These are phyloP conservation scores for Leccinum colubrinum DNA, from an alignment of 1,284 basidiomycete species.

Conservation along the genomic window DNA sequence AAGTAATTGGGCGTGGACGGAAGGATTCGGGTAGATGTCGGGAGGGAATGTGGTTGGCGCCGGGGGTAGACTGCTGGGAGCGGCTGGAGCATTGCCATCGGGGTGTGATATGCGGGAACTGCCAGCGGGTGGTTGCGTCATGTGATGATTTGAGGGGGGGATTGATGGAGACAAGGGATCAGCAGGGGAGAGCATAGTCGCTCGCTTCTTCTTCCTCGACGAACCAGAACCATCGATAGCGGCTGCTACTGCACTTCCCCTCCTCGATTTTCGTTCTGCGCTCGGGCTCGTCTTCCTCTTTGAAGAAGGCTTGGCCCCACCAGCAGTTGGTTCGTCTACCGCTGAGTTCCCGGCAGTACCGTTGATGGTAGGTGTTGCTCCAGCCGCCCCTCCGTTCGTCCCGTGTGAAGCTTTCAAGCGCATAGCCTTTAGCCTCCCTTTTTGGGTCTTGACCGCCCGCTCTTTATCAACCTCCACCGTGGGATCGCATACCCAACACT, in stretches of 20 bases:
- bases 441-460: conserved; percentile 46
- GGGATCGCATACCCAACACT: conserved; percentile 61
- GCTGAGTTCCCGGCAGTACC: conserved; percentile 12
- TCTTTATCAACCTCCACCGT: conserved; percentile 43
- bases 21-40: conserved; percentile 37
- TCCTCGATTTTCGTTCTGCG: conserved; percentile 44
- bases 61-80: conserved; percentile 28
- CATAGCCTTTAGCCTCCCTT: conserved; percentile 29
- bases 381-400: conserved; percentile 20
- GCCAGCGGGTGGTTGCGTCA: conserved; percentile 13
- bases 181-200: conserved; percentile 34
- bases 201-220: conserved; percentile 42
- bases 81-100: conserved; percentile 9
- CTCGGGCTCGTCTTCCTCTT: conserved; percentile 42
- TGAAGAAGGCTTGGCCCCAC: conserved; percentile 23
- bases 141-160: conserved; percentile 14
- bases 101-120: conserved; percentile 21
- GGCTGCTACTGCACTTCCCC: conserved; percentile 37
- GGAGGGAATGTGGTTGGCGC: conserved; percentile 39
- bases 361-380: conserved; percentile 7
- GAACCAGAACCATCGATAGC: conserved; percentile 36
- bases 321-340: conserved; percentile 15
- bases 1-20: conserved; percentile 55
- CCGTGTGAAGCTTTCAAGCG: conserved; percentile 26
- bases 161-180: conserved; percentile 22